phyloP scores from a whole-genome alignment of 2,329 filamentous ascomycete genomes.

The Aspergillus sp. region DNA sequence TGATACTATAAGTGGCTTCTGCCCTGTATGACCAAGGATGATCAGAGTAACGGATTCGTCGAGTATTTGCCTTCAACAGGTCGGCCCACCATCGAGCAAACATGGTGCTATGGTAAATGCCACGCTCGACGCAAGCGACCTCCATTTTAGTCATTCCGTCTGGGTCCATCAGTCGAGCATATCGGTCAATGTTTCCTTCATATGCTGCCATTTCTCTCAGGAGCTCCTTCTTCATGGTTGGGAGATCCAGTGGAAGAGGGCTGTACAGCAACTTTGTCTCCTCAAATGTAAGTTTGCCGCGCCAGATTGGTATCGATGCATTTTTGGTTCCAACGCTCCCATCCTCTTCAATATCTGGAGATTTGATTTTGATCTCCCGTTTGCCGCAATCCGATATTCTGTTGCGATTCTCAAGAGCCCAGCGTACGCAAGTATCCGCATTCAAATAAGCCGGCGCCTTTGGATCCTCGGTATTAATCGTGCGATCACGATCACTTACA shows the following conservation, averaged over 20 bases:
- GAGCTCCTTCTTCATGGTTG: constrained; percentile 4
- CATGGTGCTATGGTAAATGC: constrained; percentile 13
- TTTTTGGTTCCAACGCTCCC: constrained; percentile 4
- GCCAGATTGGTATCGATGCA: not conserved
- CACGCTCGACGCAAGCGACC: constrained; percentile 9
- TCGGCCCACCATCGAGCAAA: constrained; percentile 14
- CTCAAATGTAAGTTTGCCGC: not conserved
- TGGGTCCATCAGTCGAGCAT: not conserved
- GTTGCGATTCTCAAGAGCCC: constrained; percentile 5
- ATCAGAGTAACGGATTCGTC: not conserved
- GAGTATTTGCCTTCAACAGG: not conserved
- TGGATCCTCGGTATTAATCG: constrained; percentile 6
- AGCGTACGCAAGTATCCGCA: constrained; percentile 9
- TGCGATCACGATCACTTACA: constrained; percentile 11
- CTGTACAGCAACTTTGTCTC: constrained; percentile 1
- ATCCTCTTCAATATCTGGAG: constrained; percentile 10
- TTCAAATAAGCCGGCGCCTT: constrained; percentile 6
- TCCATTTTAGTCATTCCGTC: not conserved
- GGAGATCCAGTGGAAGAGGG: constrained; percentile 4
- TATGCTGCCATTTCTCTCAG: constrained; percentile 4
- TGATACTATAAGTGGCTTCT: not conserved
- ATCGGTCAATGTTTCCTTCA: constrained; percentile 3
- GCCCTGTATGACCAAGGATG: too few species aligned
- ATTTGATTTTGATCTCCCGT: constrained; percentile 7
- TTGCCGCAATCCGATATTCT: constrained; percentile 3